Evolutionary conservation across 768 basidiomycete genomes (phyloP), one percentile per base, ranked within the genome.

Genomic region (Tephrocybe sp.): DNA sequence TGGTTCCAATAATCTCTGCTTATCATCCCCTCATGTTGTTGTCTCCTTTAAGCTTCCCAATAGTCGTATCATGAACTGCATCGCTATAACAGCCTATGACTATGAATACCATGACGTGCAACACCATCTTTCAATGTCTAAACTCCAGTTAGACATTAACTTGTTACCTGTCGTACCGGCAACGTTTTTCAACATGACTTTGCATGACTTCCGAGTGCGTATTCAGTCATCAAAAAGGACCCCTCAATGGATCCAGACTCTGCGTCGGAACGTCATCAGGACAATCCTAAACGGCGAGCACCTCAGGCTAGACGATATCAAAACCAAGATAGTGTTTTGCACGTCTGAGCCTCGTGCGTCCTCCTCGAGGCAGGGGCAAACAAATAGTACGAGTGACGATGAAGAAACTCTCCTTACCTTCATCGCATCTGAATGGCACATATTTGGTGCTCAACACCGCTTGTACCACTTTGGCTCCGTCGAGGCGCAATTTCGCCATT

Each of bases 261-360:
- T 76, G 10, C 66, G 77, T 19, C 56, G 61, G 45, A 72, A 73
- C 47, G 49, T 77, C 32, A 58, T 75, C 16, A 58, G 64, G 16
- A 71, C 74, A 0, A 49, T 76, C 17, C 55, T 78, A 9, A 61
- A 66, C 9, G 76, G 75, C 32, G 69, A 76, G 22, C 64, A 71
- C 30, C 56, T 72, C 30, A 67, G 73, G 11, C 60, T 73, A 14
- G 70, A 76, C 55, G 60, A 73, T 41, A 61, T 75, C 45, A 58
- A 63, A 31, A 69, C 71, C 11, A 66, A 59, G 14, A 31, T 73
- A 11, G 61, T 57, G n/a, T 62, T 77, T 42, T 57, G 54, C 41
- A 45, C 61, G n/a, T 16, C 26, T 26, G 26, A 26, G 26, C 26
- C 26, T 22, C 14, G 23, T 19, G 5, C n/a, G 17, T 32, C 32